A percentile compares a stretch with the other conserved stretches of the same genome.
phyloP scores from a whole-genome alignment of 257 asterid species.

The Capsicum rhomboideum region DNA sequence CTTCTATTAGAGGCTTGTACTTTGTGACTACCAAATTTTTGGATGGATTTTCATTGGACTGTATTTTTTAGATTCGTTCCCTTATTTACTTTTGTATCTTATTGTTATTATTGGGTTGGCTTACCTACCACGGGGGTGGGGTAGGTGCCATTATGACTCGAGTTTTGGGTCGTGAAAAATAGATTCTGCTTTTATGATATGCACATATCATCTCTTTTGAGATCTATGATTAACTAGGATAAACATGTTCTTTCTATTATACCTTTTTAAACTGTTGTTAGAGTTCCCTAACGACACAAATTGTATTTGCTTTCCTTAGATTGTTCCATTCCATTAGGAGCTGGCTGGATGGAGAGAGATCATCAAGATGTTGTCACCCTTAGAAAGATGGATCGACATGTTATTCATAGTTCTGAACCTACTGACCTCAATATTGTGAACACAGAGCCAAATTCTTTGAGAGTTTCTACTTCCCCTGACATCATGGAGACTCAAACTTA shows the following conservation, averaged over 20 bases:
- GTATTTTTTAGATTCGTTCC: too few species aligned
- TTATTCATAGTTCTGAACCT: not conserved
- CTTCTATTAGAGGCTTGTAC: too few species aligned
- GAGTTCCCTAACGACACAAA: not conserved
- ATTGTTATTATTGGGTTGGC: too few species aligned
- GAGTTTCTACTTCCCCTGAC: conserved; percentile 16
- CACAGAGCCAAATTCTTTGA: not conserved
- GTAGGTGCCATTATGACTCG: too few species aligned
- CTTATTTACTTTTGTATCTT: too few species aligned
- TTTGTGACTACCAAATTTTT: too few species aligned
- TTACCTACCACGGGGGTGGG: too few species aligned
- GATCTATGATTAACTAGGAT: not conserved
- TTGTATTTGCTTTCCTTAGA: not conserved
- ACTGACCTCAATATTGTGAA: too few species aligned
- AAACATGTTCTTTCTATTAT: not conserved
- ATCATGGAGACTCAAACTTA: conserved; percentile 12
- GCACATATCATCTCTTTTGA: not conserved
- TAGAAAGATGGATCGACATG: conserved; percentile 19
- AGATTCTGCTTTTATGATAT: not conserved
- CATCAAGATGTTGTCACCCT: not conserved
- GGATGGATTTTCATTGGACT: too few species aligned
- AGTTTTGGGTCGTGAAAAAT: not conserved
- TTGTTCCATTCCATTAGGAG: not conserved
- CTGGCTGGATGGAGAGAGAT: not conserved
- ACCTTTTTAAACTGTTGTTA: not conserved